phyloP scores from a whole-genome alignment of 108 stramenopile species.

The Nannochloropsis salina region DNA sequence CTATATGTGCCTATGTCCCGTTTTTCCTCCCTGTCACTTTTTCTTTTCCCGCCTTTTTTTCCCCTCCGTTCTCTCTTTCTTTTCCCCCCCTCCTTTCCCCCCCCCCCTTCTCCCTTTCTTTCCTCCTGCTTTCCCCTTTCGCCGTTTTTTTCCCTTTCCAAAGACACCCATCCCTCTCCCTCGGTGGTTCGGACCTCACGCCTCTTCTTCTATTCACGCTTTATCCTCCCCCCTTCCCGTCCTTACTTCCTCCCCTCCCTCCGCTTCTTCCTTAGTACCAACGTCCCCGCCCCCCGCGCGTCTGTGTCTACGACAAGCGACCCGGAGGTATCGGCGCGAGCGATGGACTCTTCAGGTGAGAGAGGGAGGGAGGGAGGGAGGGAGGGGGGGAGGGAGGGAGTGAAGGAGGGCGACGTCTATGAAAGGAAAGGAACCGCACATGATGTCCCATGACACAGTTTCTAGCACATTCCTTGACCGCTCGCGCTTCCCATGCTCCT shows the following conservation, averaged over 20 bases:
- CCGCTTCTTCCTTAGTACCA: constrained; percentile 26
- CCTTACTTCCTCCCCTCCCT: background rate
- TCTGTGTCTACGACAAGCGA: constrained; percentile 57
- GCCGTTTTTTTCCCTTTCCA: background rate
- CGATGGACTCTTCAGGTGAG: constrained; percentile 44
- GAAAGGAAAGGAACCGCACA: too few species aligned
- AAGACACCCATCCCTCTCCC: too few species aligned
- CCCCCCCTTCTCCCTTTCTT: background rate
- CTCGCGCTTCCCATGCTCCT: background rate
- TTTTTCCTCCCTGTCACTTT: too few species aligned
- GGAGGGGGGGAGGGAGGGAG: background rate
- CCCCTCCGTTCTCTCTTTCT: background rate
- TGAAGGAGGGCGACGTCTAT: background rate
- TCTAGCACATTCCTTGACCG: too few species aligned
- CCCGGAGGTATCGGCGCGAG: constrained; percentile 57
- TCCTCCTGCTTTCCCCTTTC: background rate
- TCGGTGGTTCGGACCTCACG: background rate
- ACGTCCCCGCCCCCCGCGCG: constrained; percentile 48
- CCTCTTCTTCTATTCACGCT: background rate
- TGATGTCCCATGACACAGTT: too few species aligned
- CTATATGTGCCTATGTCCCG: too few species aligned
- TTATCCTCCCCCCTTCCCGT: background rate
- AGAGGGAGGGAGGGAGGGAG: background rate
- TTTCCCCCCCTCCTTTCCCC: background rate
- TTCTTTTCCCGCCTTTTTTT: too few species aligned